These are phyloP conservation scores for Juncus inflexus DNA, from an alignment of 176 grass and related monocot genomes.

Conservation along the genomic window DNA sequence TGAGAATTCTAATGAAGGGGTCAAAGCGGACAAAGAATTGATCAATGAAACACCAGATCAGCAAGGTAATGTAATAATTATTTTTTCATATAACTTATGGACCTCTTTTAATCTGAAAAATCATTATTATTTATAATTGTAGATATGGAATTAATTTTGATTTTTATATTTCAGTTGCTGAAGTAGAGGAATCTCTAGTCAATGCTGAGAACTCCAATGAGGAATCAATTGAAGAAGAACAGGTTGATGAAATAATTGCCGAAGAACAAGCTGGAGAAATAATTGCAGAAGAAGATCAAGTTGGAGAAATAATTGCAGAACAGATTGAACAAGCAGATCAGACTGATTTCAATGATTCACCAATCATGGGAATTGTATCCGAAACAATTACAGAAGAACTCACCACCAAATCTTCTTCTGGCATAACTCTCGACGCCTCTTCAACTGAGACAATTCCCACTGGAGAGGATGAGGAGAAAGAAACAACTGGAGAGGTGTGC, in stretches of 20 bases:
- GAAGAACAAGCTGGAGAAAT: background rate
- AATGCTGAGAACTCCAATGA: background rate
- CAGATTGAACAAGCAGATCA: constrained; percentile 19
- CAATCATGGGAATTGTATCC: constrained; percentile 35
- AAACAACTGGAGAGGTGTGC: background rate
- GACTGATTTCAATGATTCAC: constrained; percentile 34
- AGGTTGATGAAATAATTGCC: background rate
- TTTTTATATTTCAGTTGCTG: constrained; percentile 2
- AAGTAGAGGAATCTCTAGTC: background rate
- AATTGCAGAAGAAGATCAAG: too few species aligned
- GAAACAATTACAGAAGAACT: constrained; percentile 12
- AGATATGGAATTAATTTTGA: background rate
- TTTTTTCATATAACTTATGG: constrained; percentile 7
- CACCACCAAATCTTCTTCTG: background rate
- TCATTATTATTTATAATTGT: too few species aligned
- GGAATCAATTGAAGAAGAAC: background rate
- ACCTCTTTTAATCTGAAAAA: background rate
- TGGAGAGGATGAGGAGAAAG: constrained; percentile 7
- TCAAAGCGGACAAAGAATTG: too few species aligned
- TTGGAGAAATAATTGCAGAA: background rate
- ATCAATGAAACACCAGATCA: background rate
- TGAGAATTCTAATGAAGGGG: too few species aligned
- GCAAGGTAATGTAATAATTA: background rate
- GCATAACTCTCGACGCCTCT: constrained; percentile 7
- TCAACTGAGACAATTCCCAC: constrained; percentile 24